Evolutionary conservation across 1,139 yeast genomes (phyloP), one percentile per base, ranked within the genome.

Genomic region (Candida buenavistaensis): DNA sequence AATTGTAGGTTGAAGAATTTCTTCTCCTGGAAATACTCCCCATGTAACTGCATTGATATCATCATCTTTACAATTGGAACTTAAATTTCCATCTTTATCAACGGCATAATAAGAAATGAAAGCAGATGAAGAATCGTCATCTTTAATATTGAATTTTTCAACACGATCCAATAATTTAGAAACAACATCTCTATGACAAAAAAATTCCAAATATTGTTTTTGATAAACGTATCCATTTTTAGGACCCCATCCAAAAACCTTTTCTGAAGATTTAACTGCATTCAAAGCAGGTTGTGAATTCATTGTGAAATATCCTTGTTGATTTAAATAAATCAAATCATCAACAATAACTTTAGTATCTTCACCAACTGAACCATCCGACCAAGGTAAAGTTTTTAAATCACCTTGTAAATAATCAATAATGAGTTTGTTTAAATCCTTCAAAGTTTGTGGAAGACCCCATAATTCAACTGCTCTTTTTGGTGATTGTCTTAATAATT

Each of bases 281-380:
- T 89, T 87, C 35, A 90, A 79, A 27, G 92, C 81, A n/a, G 97
- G 96, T 62, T 92, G 98, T 5, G 97, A 90, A 62, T 90, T 92
- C 57, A 90, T 77, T 13, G 97, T 89, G 44, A 88, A 64, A 43
- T 83, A 75, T 2, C 90, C 89, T 22, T 74, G 69, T 39, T 64
- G 47, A 60, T 89, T 89, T 44, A 90, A 66, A 14, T 66, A 60
- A 30, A 85, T 64, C 49, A 92, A 72, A 38, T 78, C 70, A 8
- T 68, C 62, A 41, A 77, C 72, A 51, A 90, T 83, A 4, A 78
- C 59, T 21, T 75, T 72, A 13, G 90, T 80, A 61, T 92, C 98
- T 26, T 73, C 73, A 26, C 89, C 82, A 46, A 90, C 75, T 12
- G 96, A 85, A 11, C 90, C 84, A 59, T 92, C 98, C 13, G 94